These are phyloP conservation scores for Cydonia oblonga DNA, from an alignment of 331 rosid species.

Conservation along the genomic window DNA sequence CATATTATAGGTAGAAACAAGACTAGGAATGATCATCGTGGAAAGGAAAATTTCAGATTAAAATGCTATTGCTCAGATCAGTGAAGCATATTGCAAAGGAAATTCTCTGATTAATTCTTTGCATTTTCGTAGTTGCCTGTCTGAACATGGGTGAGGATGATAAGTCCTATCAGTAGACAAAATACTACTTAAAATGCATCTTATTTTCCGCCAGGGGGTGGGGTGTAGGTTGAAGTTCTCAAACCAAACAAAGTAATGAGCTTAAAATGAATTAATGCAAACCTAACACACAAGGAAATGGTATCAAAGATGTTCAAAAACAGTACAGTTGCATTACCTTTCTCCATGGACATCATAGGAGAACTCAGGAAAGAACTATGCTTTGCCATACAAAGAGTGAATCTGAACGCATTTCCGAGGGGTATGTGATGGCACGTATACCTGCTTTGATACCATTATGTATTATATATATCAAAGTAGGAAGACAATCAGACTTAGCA, in stretches of 20 bases:
- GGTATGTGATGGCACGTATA: conserved; percentile 30
- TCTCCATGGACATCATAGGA: conserved; percentile 32
- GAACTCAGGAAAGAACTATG: conserved; percentile 38
- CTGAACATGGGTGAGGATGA: not conserved
- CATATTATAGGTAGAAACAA: not conserved
- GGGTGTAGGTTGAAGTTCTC: not conserved
- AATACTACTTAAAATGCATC: not conserved
- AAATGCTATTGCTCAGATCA: not conserved
- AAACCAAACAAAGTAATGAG: not conserved
- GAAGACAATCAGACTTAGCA: not conserved
- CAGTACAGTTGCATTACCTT: conserved; percentile 33
- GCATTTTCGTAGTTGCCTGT: not conserved
- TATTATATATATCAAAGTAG: not conserved
- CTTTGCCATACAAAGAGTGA: conserved; percentile 33
- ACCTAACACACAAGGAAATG: not conserved
- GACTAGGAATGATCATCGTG: not conserved
- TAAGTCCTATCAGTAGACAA: not conserved
- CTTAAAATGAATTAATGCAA: not conserved
- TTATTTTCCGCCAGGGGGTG: not conserved
- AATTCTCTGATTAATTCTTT: not conserved
- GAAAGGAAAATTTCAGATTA: not conserved
- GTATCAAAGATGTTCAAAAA: not conserved
- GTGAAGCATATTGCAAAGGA: not conserved
- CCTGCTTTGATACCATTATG: conserved; percentile 36
- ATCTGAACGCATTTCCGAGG: conserved; percentile 30